phyloP scores from a whole-genome alignment of 352 stramenopile genomes.

The Phytophthora hybrid region DNA sequence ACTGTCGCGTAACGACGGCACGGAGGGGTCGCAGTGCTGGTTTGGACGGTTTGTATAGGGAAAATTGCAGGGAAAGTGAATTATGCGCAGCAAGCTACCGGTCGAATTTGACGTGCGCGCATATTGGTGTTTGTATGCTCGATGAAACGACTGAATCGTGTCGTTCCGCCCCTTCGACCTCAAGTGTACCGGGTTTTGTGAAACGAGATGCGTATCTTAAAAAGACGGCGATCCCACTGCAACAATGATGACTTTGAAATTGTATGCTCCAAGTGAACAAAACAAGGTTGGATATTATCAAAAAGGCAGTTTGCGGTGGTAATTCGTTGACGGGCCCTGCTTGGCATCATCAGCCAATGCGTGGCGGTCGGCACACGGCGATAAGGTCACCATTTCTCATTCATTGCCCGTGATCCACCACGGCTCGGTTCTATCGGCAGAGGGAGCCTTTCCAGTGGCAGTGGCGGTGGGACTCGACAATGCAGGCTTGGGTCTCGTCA shows the following conservation, averaged over 20 bases:
- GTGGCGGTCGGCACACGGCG: not conserved
- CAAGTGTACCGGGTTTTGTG: not conserved
- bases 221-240: not conserved
- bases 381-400: not conserved
- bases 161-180: constrained; percentile 5
- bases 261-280: not conserved
- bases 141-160: constrained; percentile 11
- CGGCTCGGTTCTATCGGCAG: not conserved
- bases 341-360: constrained; percentile 3
- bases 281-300: not conserved
- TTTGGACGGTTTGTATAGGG: not conserved
- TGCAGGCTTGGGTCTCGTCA: not conserved
- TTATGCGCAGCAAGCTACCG: constrained; percentile 17
- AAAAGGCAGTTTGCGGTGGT: not conserved
- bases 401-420: not conserved
- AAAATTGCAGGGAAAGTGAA: not conserved
- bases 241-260: not conserved
- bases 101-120: constrained; percentile 23
- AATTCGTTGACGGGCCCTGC: not conserved
- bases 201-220: not conserved
- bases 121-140: constrained; percentile 25
- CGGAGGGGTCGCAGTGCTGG: not conserved
- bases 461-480: constrained; percentile 1
- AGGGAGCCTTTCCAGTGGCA: not conserved
- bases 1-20: constrained; percentile 35